Percentiles rank a stretch among this genome's conserved stretches.
Conservation (phyloP, 1,139 yeast species). For the Scheffersomyces lignicola region DNA sequence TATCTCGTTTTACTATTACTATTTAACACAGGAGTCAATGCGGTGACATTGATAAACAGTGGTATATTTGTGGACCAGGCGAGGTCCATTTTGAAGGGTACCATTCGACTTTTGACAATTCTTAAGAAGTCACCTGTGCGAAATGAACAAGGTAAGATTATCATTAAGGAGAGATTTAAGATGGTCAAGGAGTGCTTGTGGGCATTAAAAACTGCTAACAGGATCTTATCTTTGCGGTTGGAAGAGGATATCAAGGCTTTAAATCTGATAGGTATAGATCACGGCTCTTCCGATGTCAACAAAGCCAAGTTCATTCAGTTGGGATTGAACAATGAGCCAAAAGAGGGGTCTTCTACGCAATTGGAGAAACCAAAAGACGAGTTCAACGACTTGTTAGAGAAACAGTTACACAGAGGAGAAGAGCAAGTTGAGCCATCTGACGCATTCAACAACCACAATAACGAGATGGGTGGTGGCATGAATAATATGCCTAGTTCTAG, state of each 20-base stretch:
- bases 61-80: conserved; percentile 29
- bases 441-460: conserved; percentile 6
- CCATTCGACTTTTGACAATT: conserved; percentile 26
- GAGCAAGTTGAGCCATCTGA: neutral
- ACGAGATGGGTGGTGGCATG: conserved; percentile 6
- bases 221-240: conserved; percentile 48
- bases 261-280: conserved; percentile 50
- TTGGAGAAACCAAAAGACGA: conserved; percentile 14
- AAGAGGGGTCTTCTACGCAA: conserved; percentile 4
- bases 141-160: conserved; percentile 31
- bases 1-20: conserved; percentile 47
- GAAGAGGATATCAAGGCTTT: conserved; percentile 41
- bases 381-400: conserved; percentile 22
- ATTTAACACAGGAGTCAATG: conserved; percentile 47
- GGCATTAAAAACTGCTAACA: conserved; percentile 60
- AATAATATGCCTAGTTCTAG: neutral
- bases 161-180: conserved; percentile 44
- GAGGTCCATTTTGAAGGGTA: conserved; percentile 23
- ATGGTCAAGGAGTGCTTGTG: conserved; percentile 67
- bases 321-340: conserved; percentile 26
- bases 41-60: conserved; percentile 49
- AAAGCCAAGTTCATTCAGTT: conserved; percentile 48
- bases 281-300: conserved; percentile 58
- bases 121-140: conserved; percentile 33
- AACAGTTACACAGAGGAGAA: conserved; percentile 20